Conservation (phyloP, 108 stramenopile genomes). For the Asterionellopsis glacialis region DNA sequence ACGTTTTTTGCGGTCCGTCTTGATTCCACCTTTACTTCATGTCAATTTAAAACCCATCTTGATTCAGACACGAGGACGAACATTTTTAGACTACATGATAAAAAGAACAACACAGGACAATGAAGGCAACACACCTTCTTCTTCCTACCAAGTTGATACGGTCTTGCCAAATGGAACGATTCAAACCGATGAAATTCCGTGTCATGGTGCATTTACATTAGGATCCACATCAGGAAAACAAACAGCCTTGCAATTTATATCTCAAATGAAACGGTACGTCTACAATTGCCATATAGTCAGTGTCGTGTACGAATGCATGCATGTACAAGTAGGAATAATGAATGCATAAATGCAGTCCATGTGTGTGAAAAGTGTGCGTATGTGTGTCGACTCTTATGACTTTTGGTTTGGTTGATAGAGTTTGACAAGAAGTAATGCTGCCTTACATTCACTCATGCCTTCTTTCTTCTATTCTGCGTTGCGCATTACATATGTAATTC, state of each 20-base stretch:
- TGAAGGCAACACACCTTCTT: not conserved
- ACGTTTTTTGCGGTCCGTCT: slow-evolving; percentile 79
- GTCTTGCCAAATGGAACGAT: slow-evolving; percentile 45
- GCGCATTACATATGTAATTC: not conserved
- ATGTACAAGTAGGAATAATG: too few species aligned
- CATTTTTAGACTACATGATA: slow-evolving; percentile 58
- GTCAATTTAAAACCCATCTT: slow-evolving; percentile 25
- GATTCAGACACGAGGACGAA: slow-evolving; percentile 73
- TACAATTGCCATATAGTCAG: too few species aligned
- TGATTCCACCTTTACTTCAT: slow-evolving; percentile 63
- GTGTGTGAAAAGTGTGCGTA: too few species aligned
- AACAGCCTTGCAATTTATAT: slow-evolving; percentile 35
- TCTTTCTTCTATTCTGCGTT: too few species aligned
- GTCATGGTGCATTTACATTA: slow-evolving; percentile 62
- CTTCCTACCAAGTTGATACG: slow-evolving; percentile 65
- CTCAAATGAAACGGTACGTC: slow-evolving; percentile 12
- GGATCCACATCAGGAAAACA: slow-evolving; percentile 44
- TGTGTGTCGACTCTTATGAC: too few species aligned
- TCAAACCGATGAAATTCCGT: slow-evolving; percentile 33
- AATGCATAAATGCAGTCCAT: too few species aligned
- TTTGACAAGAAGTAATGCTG: too few species aligned
- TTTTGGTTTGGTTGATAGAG: too few species aligned
- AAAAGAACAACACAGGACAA: not conserved
- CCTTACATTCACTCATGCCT: too few species aligned
- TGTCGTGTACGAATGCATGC: too few species aligned